Evolutionary conservation across 495 filamentous ascomycete genomes (phyloP), one percentile per base, ranked within the genome.

Genomic region (Talaromyces adpressus): DNA sequence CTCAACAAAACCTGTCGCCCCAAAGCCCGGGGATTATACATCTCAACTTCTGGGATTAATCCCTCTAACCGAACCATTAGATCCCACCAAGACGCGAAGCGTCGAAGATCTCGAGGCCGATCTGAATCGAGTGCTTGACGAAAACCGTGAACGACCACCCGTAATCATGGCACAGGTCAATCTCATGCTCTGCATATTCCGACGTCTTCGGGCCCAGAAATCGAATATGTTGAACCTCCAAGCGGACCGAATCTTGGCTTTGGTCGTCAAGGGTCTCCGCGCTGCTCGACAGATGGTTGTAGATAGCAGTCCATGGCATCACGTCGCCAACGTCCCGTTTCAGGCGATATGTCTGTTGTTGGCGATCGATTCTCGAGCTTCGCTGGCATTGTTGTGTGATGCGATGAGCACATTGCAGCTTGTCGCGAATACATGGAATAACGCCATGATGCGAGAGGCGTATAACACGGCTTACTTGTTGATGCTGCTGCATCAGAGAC

Each of bases 121-220:
- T 0, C 60, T 79, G 0, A 53, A 59, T 0, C 58, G 67, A 2
- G 64, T 72, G 2, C 54, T 79, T 9, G 66, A 71, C 39, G 58
- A 73, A 12, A 61, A 39, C 0, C 72, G 76, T 56, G 72, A 72
- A 0, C 52, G 72, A 56, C 75, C 79, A 4, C 74, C 77, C 5
- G 75, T 76, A 3, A 63, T 72, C 18, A 67, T 81, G 49, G 70
- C 79, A 14, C 80, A 79, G 63, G 75, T 75, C 39, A 83, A 85
- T 63, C 72, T 91, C 65, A 91, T 91, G 89, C 84, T 85, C 76
- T 86, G 87, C 60, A 82, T 92, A 61, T 92, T 92, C 68, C 87
- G 86, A 74, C 89, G 90, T 66, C 80, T 91, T 25, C 77, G 89
- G 36, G 89, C 89, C 6, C 91, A 72, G n/a, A 78, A 80, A 32